Evolutionary conservation across 1,139 yeast genomes (phyloP).

Genomic region (Magnusiomyces clavatus): DNA sequence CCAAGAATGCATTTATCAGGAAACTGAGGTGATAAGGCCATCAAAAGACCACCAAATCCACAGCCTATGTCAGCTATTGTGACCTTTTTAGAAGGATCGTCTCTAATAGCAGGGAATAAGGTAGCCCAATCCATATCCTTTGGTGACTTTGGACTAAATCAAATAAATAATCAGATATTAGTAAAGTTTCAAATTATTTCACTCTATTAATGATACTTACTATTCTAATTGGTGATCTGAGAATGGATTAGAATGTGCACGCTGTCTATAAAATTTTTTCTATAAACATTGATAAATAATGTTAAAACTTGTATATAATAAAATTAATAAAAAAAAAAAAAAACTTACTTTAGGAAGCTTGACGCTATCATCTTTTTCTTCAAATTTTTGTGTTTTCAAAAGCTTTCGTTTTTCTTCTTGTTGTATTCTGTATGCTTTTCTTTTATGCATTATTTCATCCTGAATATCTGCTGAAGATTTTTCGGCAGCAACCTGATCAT

Average conservation of each 20-base stretch:
- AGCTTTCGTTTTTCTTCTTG: conserved; percentile 34
- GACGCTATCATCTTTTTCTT: conserved; percentile 21
- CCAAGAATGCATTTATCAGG: conserved; percentile 74
- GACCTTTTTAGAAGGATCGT: conserved; percentile 42
- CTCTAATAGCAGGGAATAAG: conserved; percentile 49
- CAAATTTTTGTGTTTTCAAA: conserved; percentile 30
- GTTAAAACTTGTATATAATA: not conserved
- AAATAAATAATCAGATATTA: not conserved
- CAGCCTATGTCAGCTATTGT: conserved; percentile 96
- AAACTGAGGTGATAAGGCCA: conserved; percentile 69
- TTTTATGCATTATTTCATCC: conserved; percentile 22
- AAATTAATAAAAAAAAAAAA: not conserved
- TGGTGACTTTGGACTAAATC: conserved; percentile 56
- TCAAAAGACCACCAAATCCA: conserved; percentile 91
- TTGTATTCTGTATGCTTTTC: conserved; percentile 34
- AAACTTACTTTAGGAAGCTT: conserved; percentile 28
- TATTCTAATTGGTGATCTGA: conserved; percentile 90
- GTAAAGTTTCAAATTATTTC: not conserved
- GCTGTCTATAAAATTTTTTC: conserved; percentile 84
- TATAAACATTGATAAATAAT: conserved; percentile 24
- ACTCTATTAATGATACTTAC: conserved; percentile 16
- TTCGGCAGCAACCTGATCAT: no score
- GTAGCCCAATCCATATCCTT: conserved; percentile 79
- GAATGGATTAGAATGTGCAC: conserved; percentile 97
- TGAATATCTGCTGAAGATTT: not conserved